Evolutionary conservation across 2,329 filamentous ascomycete genomes (phyloP), one percentile per base, ranked within the genome.

Genomic region (Colletotrichum spaethianum): DNA sequence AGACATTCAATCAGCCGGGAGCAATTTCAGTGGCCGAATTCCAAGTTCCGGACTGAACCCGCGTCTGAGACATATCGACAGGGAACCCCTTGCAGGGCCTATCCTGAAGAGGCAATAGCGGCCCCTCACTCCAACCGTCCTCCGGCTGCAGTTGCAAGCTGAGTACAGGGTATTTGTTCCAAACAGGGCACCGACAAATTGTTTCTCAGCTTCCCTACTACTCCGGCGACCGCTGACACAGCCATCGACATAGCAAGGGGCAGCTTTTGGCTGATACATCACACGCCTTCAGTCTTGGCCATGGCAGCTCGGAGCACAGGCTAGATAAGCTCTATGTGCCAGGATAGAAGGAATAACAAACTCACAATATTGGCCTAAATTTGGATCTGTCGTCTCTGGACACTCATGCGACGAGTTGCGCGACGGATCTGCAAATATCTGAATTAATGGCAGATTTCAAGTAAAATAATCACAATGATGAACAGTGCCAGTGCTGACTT

Each of bases 121-220:
- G 52, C 53, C 20, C 56, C 38, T 38, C 44, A 52, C 57, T 36
- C 46, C 59, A 33, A n/a, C 44, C 20, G 40, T 46, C 59, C 20
- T n/a, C 28, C 31, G 9, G 55, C 55, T 57, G 42, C 26, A 26
- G 33, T 55, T 55, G 52, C 20, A 36, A 42, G 23, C 46, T 33
- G 38, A 63, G n/a, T 44, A 36, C n/a, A n/a, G n/a, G n/a, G n/a
- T n/a, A 44, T 70, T n/a, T 60, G 62, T 66, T 53, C 66, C 67
- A 70, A 70, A 60, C 61, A 28, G 57, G 33, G 68, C 57, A 63
- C 69, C 26, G 44, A 68, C 52, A 18, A 53, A 16, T 28, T 63
- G 42, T 38, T 66, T 63, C 38, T 26, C 6, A 28, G 40, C 16
- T 23, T 42, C 18, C 7, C 18, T n/a, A 42, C 28, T 20, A 28